Base-by-base conservation (phyloP, 441 rosid species). In the Dalechampia spathulata region DNA sequence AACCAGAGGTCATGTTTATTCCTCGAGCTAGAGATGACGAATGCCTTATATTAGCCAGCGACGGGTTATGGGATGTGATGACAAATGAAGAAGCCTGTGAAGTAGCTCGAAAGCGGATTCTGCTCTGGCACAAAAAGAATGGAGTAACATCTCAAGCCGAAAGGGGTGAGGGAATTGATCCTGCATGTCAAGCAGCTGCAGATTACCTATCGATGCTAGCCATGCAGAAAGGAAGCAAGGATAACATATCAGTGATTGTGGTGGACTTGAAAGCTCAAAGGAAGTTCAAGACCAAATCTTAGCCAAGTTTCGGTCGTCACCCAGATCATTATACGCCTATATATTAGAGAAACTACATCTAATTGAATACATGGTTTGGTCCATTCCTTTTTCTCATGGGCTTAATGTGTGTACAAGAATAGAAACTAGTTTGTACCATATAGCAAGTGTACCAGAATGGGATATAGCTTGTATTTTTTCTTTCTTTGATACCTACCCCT, bases 31-130 rank as follows among this genome's bases (percentile, higher is more conserved):
- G 82, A 72, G 90, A 90, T 19, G 95, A 90, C 12, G 83, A 83
- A 66, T 83, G 87, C 73, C 81, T 90, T 25, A 80, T 90, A 37
- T 57, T 86, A 55, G 97, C 95, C 7, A 86, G 87, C 21, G 95
- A 89, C 52, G 97, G 95, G 2, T 72, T 90, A 49, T 90, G 95
- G 95, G 95, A 84, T 57, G 93, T 86, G 19, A 73, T 90, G 80
- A 58, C 93, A 39, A 84, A 86, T 20, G 87, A 90, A 50, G 97
- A 90, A 62, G 97, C 71, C 47, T 90, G 93, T 25, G 93, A 86
- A 45, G 66, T 75, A 47, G 95, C 97, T 2, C 78, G 86, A 65
- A 80, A 51, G 53, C 74, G 83, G 65, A 82, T 90, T 57, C 70
- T 83, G 39, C 58, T 55, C 1, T 90, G 97, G 95, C 93, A 84